phyloP scores from a whole-genome alignment of 805 yeast genomes.

The Kodamaea sagamina region DNA sequence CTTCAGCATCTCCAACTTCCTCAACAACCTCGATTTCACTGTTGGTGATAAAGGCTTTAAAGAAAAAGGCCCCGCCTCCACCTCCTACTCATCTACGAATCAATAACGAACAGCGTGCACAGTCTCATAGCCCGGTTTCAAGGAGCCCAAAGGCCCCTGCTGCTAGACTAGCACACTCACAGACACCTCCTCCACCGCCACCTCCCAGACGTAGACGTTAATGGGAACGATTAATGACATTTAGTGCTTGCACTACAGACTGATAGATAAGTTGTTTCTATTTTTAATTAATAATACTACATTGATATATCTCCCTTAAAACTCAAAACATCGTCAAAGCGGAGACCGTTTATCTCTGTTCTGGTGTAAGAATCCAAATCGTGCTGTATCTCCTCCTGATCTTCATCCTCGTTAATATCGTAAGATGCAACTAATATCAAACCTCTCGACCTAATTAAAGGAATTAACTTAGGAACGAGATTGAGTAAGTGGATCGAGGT shows the following conservation, averaged over 20 bases:
- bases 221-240: not conserved
- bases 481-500: conserved; percentile 69
- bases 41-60: conserved; percentile 31
- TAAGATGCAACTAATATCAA: conserved; percentile 76
- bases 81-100: conserved; percentile 30
- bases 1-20: not conserved
- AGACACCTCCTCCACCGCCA: conserved; percentile 36
- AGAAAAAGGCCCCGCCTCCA: conserved; percentile 43
- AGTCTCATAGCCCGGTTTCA: not conserved
- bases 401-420: conserved; percentile 34
- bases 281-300: conserved; percentile 8
- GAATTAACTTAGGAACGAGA: conserved; percentile 74
- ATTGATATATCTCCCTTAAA: conserved; percentile 57
- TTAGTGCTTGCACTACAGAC: not conserved
- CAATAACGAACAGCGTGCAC: conserved; percentile 2
- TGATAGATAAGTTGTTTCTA: not conserved
- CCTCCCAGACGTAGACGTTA: conserved; percentile 35
- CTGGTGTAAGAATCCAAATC: conserved; percentile 41
- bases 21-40: conserved; percentile 18
- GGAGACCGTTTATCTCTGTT: conserved; percentile 64
- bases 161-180: not conserved
- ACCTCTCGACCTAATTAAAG: conserved; percentile 76
- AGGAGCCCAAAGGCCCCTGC: conserved; percentile 7
- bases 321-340: conserved; percentile 62
- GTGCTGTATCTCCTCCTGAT: conserved; percentile 25